A percentile compares a stretch with the other conserved stretches of the same genome.
Evolutionary conservation across 2,329 filamentous ascomycete species (phyloP).

Genomic region (Scortechinia acanthostroma): DNA sequence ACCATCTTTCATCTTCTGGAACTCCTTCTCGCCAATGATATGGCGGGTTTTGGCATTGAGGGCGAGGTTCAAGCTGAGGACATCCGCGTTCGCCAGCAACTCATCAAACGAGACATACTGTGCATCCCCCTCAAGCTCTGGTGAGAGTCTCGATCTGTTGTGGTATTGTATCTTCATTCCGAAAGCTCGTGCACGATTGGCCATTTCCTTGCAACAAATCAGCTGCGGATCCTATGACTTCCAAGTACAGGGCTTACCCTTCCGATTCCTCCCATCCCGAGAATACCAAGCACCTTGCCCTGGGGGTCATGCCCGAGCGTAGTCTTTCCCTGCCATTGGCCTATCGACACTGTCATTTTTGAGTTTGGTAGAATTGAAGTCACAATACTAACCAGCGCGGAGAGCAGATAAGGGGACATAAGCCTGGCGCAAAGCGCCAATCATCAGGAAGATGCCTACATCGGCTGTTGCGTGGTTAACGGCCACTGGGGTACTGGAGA

Average conservation of each 20-base stretch:
- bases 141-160: conserved; percentile 31
- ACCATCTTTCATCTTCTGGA: conserved; percentile 44
- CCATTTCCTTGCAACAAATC: conserved; percentile 9
- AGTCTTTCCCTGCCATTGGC: conserved; percentile 13
- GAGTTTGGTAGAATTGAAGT: conserved; percentile 11
- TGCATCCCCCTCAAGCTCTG: conserved; percentile 30
- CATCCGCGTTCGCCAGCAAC: conserved; percentile 40
- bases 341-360: not conserved
- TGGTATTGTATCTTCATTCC: conserved; percentile 53
- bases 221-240: not conserved
- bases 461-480: conserved; percentile 69
- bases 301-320: conserved; percentile 60
- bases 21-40: conserved; percentile 39
- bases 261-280: conserved; percentile 55
- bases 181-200: conserved; percentile 39
- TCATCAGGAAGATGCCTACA: conserved; percentile 62
- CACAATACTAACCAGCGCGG: conserved; percentile 51
- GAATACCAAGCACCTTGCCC: conserved; percentile 51
- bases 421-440: conserved; percentile 62
- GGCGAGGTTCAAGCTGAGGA: conserved; percentile 43
- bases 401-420: conserved; percentile 51
- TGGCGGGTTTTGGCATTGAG: conserved; percentile 39
- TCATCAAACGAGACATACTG: conserved; percentile 47
- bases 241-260: conserved; percentile 22
- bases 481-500: conserved; percentile 63